A percentile compares a stretch with the other conserved stretches of the same genome.
phyloP scores from a whole-genome alignment of 2,329 filamentous ascomycete species.

The Xylariales sp. region DNA sequence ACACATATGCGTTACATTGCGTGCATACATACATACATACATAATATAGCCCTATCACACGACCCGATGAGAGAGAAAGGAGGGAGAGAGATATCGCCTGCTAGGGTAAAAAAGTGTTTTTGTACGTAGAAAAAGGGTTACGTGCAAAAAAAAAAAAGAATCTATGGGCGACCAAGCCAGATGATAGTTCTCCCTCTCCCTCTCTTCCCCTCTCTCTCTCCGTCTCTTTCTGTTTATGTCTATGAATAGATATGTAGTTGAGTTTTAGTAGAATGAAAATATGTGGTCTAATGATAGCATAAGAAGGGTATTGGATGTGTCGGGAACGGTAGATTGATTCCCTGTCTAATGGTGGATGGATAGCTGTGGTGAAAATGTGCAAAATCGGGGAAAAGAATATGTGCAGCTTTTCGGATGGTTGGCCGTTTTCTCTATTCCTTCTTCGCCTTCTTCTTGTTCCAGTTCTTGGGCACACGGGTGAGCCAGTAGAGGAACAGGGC shows the following conservation, averaged over 20 bases:
- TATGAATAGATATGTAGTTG: conserved; percentile 16
- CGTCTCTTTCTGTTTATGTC: conserved; percentile 1
- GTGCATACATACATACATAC: conserved; percentile 8
- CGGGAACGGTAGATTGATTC: conserved; percentile 1
- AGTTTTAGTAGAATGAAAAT: conserved; percentile 6
- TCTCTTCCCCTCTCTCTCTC: background rate
- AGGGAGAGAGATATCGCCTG: background rate
- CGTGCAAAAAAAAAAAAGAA: background rate
- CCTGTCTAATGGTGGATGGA: background rate
- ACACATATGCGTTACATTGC: conserved; percentile 16
- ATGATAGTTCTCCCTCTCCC: background rate
- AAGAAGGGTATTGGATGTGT: conserved; percentile 12
- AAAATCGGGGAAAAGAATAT: background rate
- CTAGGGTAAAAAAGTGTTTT: background rate
- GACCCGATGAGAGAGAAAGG: background rate
- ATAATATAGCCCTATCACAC: conserved; percentile 15
- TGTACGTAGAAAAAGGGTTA: background rate
- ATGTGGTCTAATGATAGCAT: conserved; percentile 14
- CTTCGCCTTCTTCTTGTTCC: conserved; percentile 46
- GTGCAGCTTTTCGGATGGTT: background rate
- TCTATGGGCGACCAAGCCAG: conserved; percentile 7
- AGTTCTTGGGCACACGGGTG: conserved; percentile 57
- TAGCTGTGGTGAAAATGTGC: background rate
- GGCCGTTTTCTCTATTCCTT: conserved; percentile 38
- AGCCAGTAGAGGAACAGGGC: conserved; percentile 67